Evolutionary conservation across 371 early-diverging fungal species (phyloP), one percentile per base, ranked within the genome.

Genomic region (Synchytrium microbalum): DNA sequence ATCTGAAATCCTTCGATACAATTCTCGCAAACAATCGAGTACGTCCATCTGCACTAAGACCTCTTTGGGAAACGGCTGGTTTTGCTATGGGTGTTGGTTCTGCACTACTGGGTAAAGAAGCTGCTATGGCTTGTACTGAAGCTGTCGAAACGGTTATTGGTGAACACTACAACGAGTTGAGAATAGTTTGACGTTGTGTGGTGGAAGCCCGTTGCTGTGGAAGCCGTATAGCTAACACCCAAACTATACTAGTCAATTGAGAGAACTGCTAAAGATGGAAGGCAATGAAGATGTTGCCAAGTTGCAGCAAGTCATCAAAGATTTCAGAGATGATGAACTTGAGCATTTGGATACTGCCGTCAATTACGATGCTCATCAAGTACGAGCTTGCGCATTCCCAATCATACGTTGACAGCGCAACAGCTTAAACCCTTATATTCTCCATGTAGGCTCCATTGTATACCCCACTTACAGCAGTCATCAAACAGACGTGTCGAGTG

Each of bases 51-150:
- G 66, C 88, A 10, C 66, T 97, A 66, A 78, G 87, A 30, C 97
- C 97, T 0, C 29, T 94, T 5, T 94, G 95, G 88, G 88, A 91
- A 59, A 77, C 83, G 2, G 90, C 91, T 2, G 97, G 97, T 1
- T 96, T 86, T 64, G 81, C 86, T 0, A 78, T 96, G 3, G 97
- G 97, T 23, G 88, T 83, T 26, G 86, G 84, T 2, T 92, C 97
- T 0, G 97, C 95, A 2, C 58, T 92, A 62, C 66, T 96, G 70
- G 97, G 97, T 16, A 88, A 90, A 67, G 90, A 92, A 63, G 93
- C 94, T 2, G 95, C 96, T 27, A 97, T 97, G 97, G 92, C 94
- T 1, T 95, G 95, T 74, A 97, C 98, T 0, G 98, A 97, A 69
- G 97, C 97, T 0, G 98, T 96, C 19, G 98, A 97, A 74, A 93